Evolutionary conservation across 257 asterid genomes (phyloP), one percentile per base, ranked within the genome.

Genomic region (Osmanthus fragrans): DNA sequence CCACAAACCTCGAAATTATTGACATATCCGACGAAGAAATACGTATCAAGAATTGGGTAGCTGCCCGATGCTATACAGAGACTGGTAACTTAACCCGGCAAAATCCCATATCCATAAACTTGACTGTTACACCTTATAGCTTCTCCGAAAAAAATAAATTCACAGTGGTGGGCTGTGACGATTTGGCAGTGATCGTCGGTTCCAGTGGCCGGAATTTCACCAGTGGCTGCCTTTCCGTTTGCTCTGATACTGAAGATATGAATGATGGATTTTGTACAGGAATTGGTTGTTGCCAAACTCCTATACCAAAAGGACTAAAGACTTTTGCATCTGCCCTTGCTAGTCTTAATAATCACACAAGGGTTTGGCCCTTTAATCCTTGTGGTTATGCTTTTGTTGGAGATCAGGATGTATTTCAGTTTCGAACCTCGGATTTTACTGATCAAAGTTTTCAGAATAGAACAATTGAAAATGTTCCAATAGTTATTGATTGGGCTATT

Each of bases 131-230:
- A 0, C 77, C 89, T 4, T 87, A 63, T 4, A 42, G 88, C 12
- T 79, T 82, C 33, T 88, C 94, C 0, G 82, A 77, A 10, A 37
- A 16, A 2, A 90, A 90, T 78, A 79, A 36, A 76, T 71, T 87
- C 33, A 88, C 85, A 0, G 78, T 82, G 1, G 39, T 90, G 0
- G 96, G 97, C 0, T 92, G 97, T 25, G 92, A 87, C 11, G 93
- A 91, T 4, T 1, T 77, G 5, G 86, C 76, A 0, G 0, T 84
- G 0, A 75, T 84, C 0, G 0, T 0, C 0, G 86, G 76, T 7
- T 15, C 60, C 0, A 73, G 11, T 0, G 84, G 83, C 3, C 51
- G 72, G 3, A 69, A 78, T 15, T 88, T 79, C 58, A 75, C 58
- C 4, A 79, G 75, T 0, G 88, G 89, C 2, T 88, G 94, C 29